Evolutionary conservation across 495 filamentous ascomycete genomes (phyloP), one percentile per base, ranked within the genome.

Genomic region (Penicillium psychrofluorescens): DNA sequence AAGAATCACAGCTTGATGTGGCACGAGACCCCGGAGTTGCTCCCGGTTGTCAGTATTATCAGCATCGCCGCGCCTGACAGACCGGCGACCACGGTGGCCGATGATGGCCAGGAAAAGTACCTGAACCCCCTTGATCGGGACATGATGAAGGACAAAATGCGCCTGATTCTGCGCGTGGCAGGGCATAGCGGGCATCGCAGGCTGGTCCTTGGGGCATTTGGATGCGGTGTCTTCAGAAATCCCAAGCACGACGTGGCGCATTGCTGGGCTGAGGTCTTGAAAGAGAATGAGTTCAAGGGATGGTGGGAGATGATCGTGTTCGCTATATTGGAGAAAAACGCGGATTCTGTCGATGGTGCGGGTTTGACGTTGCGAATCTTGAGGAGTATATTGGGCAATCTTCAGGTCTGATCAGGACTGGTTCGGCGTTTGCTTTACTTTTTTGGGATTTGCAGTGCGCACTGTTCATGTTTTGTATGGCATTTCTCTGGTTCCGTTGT

Each of bases 141-240:
- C 0, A 39, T 71, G 8, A 81, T 73, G 54, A 64, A 73, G 45
- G 57, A 62, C 11, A 86, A 84, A 55, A 82, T 86, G 61, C 62
- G 79, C 22, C 39, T 76, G 34, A 64, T 70, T 16, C 63, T 85
- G 16, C 70, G 79, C 3, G 61, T 82, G 13, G 74, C 78, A 12
- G 80, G 65, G 8, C 43, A 50, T 4, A 66, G 72, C 15, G 67
- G 64, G 8, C 79, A 83, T 52, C 61, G 68, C 11, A 63, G 66
- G 54, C 50, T 86, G 10, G 74, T 85, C 10, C 67, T 86, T 2
- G 82, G 84, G 0, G 82, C 83, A 0, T 64, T 85, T 59, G 84
- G 84, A 2, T 86, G 83, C 45, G 82, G 81, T 1, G 78, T 69
- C 3, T 85, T 82, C 59, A 49, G 43, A 6, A 83, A 85, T 49